These are phyloP conservation scores for Ophiostoma australiae DNA, from an alignment of 2,329 filamentous ascomycete species.

Conservation along the genomic window DNA sequence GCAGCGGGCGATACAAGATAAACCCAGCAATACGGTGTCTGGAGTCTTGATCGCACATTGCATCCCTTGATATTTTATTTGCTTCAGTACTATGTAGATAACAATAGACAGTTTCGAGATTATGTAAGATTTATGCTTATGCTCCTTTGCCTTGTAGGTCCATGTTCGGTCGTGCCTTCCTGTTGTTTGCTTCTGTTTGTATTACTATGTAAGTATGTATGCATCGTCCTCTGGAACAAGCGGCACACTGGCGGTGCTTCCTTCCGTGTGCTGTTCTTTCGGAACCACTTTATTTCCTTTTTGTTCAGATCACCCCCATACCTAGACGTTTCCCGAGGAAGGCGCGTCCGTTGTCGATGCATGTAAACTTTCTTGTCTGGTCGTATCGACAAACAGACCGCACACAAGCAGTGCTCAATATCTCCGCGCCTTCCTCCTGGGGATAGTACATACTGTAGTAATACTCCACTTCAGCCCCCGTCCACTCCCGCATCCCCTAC, in stretches of 20 bases:
- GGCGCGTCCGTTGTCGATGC: background rate
- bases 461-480: background rate
- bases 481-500: conserved; percentile 2
- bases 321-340: background rate
- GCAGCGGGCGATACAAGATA: background rate
- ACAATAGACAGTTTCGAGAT: background rate
- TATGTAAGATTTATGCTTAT: conserved; percentile 5
- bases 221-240: background rate
- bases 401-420: background rate
- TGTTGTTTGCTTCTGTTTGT: background rate
- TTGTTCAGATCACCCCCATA: background rate
- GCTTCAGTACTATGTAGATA: too few species aligned
- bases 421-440: background rate
- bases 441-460: background rate
- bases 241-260: background rate
- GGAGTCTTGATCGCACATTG: background rate
- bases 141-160: background rate
- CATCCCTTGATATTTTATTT: too few species aligned
- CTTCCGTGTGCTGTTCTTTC: background rate
- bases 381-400: background rate
- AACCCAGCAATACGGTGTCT: background rate
- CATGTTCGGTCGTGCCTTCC: background rate
- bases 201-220: too few species aligned
- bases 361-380: background rate
- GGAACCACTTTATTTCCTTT: background rate